Evolutionary conservation across 164 flowering plant species (phyloP).

Genomic region (Brasenia schreberi): DNA sequence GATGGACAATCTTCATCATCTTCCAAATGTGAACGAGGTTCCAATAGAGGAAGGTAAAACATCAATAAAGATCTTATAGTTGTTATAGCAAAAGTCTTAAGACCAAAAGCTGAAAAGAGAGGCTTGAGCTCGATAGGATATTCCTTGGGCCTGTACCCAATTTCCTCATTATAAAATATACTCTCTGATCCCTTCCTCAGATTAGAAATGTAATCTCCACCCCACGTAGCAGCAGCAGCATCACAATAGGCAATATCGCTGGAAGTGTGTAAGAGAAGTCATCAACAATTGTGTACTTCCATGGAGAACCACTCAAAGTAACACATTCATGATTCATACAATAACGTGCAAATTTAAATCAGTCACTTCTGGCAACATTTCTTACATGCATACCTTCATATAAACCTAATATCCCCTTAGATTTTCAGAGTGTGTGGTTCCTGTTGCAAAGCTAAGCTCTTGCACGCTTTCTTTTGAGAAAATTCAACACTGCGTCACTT

Average conservation of each 20-base stretch:
- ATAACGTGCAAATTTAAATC: no score
- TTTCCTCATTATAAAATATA: constrained; percentile 26
- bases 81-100: constrained; percentile 47
- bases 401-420: no score
- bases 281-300: neutral
- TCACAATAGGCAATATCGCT: constrained; percentile 44
- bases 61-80: constrained; percentile 71
- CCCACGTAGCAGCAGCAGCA: constrained; percentile 36
- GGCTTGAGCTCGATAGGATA: constrained; percentile 68
- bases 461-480: no score
- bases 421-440: no score
- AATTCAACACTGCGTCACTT: no score
- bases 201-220: constrained; percentile 41
- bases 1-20: constrained; percentile 63
- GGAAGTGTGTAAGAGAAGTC: neutral
- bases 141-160: constrained; percentile 36
- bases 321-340: no score
- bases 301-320: neutral
- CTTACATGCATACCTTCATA: no score
- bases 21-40: constrained; percentile 40
- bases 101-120: constrained; percentile 68
- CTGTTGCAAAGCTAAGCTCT: no score
- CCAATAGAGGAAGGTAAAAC: constrained; percentile 81
- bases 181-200: constrained; percentile 18
- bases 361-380: no score